These are phyloP conservation scores for Thozetella sp. DNA, from an alignment of 495 filamentous ascomycete species.

Conservation along the genomic window DNA sequence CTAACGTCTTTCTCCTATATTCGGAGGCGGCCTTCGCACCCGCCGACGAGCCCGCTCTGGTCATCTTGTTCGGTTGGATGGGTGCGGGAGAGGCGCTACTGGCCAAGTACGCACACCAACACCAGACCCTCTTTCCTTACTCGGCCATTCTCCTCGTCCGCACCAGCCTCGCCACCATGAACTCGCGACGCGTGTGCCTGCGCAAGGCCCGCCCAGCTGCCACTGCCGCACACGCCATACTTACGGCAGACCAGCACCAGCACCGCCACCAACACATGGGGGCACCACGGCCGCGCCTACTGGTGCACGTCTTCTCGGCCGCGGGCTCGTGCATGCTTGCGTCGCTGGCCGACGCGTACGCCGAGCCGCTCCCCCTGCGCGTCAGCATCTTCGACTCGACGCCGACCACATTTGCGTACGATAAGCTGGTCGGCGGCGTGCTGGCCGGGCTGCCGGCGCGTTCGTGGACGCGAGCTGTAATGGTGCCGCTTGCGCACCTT, in stretches of 20 bases:
- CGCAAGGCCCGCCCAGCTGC: conserved; percentile 8
- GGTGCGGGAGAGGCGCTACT: conserved; percentile 30
- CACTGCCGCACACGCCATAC: conserved; percentile 6
- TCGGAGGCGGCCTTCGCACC: conserved; percentile 7
- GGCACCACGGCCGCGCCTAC: conserved; percentile 17
- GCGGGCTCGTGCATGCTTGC: conserved; percentile 28
- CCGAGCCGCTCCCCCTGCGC: conserved; percentile 24
- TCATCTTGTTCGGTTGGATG: conserved; percentile 36
- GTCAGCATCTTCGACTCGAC: conserved; percentile 30
- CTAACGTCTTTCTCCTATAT: conserved; percentile 25
- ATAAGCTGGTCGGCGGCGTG: conserved; percentile 21
- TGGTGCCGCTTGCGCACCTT: conserved; percentile 19
- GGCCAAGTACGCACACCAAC: conserved; percentile 26
- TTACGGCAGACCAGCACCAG: conserved; percentile 4
- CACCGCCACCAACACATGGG: not conserved
- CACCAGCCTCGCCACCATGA: conserved; percentile 15
- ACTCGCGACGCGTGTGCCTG: conserved; percentile 8
- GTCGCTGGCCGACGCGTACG: conserved; percentile 19
- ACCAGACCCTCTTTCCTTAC: conserved; percentile 26
- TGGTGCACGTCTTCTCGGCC: conserved; percentile 33
- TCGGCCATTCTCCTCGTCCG: conserved; percentile 26
- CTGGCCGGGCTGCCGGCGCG: conserved; percentile 21
- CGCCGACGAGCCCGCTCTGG: conserved; percentile 18
- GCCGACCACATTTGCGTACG: conserved; percentile 21
- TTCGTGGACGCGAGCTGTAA: conserved; percentile 14